Conservation (phyloP, 2,329 filamentous ascomycete species). For the Diaporthe vaccinii region DNA sequence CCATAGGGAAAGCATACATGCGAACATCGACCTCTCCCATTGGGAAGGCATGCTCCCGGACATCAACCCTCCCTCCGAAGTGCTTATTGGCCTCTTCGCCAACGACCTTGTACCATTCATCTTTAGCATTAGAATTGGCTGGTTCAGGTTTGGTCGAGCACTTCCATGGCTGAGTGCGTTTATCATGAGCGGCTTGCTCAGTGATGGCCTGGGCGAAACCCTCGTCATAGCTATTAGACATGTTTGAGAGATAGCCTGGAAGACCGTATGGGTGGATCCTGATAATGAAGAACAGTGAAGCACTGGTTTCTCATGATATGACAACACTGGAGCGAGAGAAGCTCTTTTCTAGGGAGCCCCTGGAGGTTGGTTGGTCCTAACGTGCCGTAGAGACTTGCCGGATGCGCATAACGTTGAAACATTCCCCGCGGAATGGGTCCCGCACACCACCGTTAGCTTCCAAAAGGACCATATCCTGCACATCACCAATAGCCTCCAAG, state of each 20-base stretch:
- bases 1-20: background rate
- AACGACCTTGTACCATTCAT: conserved; percentile 10
- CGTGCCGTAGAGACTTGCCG: background rate
- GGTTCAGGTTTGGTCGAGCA: background rate
- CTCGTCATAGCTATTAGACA: conserved; percentile 7
- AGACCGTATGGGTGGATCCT: too few species aligned
- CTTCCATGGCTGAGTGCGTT: conserved; percentile 19
- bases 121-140: background rate
- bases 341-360: background rate
- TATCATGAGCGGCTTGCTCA: conserved; percentile 8
- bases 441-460: background rate
- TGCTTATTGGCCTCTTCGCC: background rate
- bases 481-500: background rate
- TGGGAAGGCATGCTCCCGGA: background rate
- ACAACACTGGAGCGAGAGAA: background rate
- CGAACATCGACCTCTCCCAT: background rate
- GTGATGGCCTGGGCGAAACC: background rate
- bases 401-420: background rate
- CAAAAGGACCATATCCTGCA: background rate
- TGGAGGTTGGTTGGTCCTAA: too few species aligned
- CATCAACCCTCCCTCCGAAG: background rate
- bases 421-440: background rate
- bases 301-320: background rate
- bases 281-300: too few species aligned
- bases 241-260: background rate